Evolutionary conservation across 306 rosid species (phyloP).

Genomic region (Potentilla sterilis): DNA sequence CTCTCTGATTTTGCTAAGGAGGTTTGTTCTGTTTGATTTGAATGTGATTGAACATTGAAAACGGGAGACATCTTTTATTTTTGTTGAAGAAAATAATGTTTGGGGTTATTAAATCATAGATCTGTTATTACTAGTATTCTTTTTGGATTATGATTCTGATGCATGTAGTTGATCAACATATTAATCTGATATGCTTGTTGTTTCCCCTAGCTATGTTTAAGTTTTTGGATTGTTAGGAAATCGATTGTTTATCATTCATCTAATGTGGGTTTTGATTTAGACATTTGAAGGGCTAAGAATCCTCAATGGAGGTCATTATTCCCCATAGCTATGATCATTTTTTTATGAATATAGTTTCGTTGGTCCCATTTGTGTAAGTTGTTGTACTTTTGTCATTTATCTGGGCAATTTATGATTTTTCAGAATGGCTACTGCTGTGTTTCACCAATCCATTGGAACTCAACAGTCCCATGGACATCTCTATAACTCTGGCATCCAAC

Average conservation of each 20-base stretch:
- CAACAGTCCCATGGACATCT: constrained; percentile 38
- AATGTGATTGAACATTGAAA: constrained; percentile 12
- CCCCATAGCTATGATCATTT: not conserved
- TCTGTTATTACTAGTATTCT: not conserved
- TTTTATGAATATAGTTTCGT: not conserved
- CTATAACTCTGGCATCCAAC: constrained; percentile 28
- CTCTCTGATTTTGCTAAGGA: constrained; percentile 12
- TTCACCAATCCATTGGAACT: constrained; percentile 55
- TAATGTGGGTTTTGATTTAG: not conserved
- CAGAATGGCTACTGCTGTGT: constrained; percentile 83
- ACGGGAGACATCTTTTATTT: not conserved
- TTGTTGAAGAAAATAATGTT: not conserved
- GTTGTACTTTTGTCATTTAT: not conserved
- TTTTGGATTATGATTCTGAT: constrained; percentile 13
- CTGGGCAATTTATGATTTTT: constrained; percentile 29
- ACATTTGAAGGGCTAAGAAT: not conserved
- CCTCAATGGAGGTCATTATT: not conserved
- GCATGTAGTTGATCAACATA: constrained; percentile 3
- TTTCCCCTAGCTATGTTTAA: not conserved
- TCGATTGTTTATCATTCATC: not conserved
- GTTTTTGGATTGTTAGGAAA: not conserved
- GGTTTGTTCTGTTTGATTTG: constrained; percentile 10
- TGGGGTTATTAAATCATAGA: not conserved
- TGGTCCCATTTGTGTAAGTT: not conserved
- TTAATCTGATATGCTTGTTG: not conserved